phyloP scores from a whole-genome alignment of 2,329 filamentous ascomycete genomes.

The Cytospora mali region DNA sequence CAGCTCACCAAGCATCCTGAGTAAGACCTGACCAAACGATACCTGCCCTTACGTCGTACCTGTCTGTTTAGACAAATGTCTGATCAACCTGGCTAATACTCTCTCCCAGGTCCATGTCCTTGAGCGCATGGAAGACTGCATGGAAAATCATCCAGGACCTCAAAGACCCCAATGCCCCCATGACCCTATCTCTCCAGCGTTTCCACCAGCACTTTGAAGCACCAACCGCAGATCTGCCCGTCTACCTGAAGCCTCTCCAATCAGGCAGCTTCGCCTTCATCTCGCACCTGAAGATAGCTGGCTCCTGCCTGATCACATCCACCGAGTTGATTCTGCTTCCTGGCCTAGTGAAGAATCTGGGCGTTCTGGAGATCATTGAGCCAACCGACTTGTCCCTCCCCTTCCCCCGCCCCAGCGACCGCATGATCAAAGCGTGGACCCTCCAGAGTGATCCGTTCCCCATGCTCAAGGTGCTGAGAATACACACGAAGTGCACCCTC shows the following conservation, averaged over 20 bases:
- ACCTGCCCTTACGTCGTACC: neutral
- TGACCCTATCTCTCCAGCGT: neutral
- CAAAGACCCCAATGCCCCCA: neutral
- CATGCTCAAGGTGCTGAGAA: constrained; percentile 7
- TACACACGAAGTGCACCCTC: constrained; percentile 2
- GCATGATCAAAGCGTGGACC: constrained; percentile 17
- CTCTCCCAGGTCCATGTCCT: neutral
- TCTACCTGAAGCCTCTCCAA: constrained; percentile 19
- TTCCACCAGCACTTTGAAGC: constrained; percentile 1
- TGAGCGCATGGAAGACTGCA: constrained; percentile 9
- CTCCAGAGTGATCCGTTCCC: constrained; percentile 13
- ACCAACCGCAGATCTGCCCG: constrained; percentile 14
- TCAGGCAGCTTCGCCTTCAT: constrained; percentile 19
- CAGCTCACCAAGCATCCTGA: constrained; percentile 2
- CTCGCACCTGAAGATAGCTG: constrained; percentile 19
- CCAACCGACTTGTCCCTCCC: neutral
- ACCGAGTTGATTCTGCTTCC: constrained; percentile 20
- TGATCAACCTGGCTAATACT: constrained; percentile 1
- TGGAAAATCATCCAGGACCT: constrained; percentile 8
- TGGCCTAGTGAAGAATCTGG: constrained; percentile 17
- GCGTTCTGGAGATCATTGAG: constrained; percentile 23
- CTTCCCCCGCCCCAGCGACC: constrained; percentile 18
- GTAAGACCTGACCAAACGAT: constrained; percentile 3
- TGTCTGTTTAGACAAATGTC: neutral
- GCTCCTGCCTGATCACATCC: constrained; percentile 9